Evolutionary conservation across 345 rosid species (phyloP).

Genomic region (Erodium maritimum): DNA sequence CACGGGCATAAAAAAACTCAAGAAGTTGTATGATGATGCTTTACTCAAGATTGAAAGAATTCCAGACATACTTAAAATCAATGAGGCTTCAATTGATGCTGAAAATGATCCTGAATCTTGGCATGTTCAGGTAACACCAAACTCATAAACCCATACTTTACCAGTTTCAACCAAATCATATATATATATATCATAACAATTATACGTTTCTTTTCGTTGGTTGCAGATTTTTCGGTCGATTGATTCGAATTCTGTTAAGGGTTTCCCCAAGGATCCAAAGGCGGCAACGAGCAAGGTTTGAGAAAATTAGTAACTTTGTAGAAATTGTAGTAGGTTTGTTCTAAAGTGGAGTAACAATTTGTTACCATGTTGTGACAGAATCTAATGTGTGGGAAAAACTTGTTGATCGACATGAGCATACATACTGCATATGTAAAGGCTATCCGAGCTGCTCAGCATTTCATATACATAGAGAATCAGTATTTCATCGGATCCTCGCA

Average conservation of each 20-base stretch:
- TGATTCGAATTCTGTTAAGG: slow-evolving; percentile 80
- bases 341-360: slow-evolving; percentile 2
- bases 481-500: slow-evolving; percentile 90
- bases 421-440: slow-evolving; percentile 93
- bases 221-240: slow-evolving; percentile 86
- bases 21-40: slow-evolving; percentile 67
- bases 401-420: slow-evolving; percentile 97
- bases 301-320: slow-evolving; percentile 2
- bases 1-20: slow-evolving; percentile 62
- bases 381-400: slow-evolving; percentile 80
- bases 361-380: slow-evolving; percentile 40
- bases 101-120: slow-evolving; percentile 63
- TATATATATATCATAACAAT: not conserved
- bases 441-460: slow-evolving; percentile 94
- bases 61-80: slow-evolving; percentile 58
- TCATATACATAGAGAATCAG: slow-evolving; percentile 89
- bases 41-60: slow-evolving; percentile 64
- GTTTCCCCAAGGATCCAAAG: slow-evolving; percentile 84
- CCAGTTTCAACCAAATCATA: no score
- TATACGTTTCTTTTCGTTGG: slow-evolving; percentile 3
- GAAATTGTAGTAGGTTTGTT: not conserved
- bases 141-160: no score
- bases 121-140: slow-evolving; percentile 86
- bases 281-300: slow-evolving; percentile 62
- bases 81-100: slow-evolving; percentile 34